phyloP scores from a whole-genome alignment of 1,284 basidiomycete genomes.

The Trametes pubescens region DNA sequence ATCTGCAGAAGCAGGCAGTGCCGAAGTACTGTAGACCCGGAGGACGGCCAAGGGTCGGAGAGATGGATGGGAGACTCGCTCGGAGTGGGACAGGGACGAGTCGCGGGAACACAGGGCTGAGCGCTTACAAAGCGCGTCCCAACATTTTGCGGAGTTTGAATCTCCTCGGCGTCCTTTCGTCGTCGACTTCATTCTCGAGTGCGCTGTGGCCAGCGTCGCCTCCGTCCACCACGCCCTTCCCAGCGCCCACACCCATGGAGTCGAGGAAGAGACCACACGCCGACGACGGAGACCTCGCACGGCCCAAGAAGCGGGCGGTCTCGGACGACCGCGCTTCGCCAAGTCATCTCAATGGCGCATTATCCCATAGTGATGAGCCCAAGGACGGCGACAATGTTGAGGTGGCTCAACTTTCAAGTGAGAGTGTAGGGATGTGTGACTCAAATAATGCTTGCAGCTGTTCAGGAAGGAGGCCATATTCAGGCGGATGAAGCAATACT shows the following conservation, averaged over 20 bases:
- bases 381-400: conserved; percentile 73
- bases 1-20: too few species aligned
- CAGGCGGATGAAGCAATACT: conserved; percentile 91
- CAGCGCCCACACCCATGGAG: conserved; percentile 52
- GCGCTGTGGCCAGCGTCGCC: conserved; percentile 32
- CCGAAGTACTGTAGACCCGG: neutral
- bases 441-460: conserved; percentile 28
- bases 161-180: conserved; percentile 28
- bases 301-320: conserved; percentile 73
- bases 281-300: conserved; percentile 60
- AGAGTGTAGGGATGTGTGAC: conserved; percentile 52
- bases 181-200: conserved; percentile 32
- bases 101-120: neutral
- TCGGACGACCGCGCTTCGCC: conserved; percentile 65
- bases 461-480: conserved; percentile 91
- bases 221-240: conserved; percentile 19
- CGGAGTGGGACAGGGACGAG: neutral
- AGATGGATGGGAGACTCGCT: neutral
- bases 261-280: conserved; percentile 68
- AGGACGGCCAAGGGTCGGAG: neutral
- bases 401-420: conserved; percentile 55
- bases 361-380: conserved; percentile 58
- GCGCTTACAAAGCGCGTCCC: conserved; percentile 30
- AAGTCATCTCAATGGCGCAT: conserved; percentile 61
- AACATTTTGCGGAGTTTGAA: conserved; percentile 38